These are phyloP conservation scores for Stagonosporopsis vannaccii DNA, from an alignment of 2,329 filamentous ascomycete species.

Conservation along the genomic window DNA sequence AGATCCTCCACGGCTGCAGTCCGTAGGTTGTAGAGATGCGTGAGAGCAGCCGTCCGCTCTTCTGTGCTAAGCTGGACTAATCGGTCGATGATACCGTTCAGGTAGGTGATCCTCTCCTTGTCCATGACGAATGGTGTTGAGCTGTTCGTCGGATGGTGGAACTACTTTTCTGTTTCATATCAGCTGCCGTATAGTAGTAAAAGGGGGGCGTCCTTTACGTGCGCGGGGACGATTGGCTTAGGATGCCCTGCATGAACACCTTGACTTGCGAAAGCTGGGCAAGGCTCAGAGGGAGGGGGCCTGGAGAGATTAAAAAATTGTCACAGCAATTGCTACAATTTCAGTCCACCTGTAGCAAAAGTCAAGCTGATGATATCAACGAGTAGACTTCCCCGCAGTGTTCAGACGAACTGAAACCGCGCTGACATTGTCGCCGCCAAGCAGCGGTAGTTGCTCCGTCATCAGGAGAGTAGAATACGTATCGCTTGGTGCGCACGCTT, in stretches of 20 bases:
- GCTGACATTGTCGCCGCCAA: slow-evolving; percentile 12
- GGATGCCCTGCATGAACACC: background rate
- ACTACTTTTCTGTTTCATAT: background rate
- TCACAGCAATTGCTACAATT: background rate
- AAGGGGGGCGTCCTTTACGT: background rate
- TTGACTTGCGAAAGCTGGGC: background rate
- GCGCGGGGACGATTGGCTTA: background rate
- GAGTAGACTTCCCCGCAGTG: slow-evolving; percentile 6
- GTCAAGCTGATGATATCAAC: background rate
- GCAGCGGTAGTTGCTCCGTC: background rate
- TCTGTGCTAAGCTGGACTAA: background rate
- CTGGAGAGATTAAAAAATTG: background rate
- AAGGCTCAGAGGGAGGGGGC: background rate
- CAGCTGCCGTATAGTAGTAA: background rate
- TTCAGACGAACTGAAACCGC: slow-evolving; percentile 11
- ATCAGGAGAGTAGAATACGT: slow-evolving; percentile 4
- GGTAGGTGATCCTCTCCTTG: background rate
- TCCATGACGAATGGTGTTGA: background rate
- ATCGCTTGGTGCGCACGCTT: slow-evolving; percentile 16
- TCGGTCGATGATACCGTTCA: slow-evolving; percentile 7
- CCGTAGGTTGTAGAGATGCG: slow-evolving; percentile 14
- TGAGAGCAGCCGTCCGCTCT: slow-evolving; percentile 9
- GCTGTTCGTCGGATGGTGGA: background rate
- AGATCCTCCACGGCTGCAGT: slow-evolving; percentile 16
- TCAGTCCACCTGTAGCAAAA: background rate